phyloP scores from a whole-genome alignment of 1,284 basidiomycete genomes.

The Stereum hirsutum region DNA sequence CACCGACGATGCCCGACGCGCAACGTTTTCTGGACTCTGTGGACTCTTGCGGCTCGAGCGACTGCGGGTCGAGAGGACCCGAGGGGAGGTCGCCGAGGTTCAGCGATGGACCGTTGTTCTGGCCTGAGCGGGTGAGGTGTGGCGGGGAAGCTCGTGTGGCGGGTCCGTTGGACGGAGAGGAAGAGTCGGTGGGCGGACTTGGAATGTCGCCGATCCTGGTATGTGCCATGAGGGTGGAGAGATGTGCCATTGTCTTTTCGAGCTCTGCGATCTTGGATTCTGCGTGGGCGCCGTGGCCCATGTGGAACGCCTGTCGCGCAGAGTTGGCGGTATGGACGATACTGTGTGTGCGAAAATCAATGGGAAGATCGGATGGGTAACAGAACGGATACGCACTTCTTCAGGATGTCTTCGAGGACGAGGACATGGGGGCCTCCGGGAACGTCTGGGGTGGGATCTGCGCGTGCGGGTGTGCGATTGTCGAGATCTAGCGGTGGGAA shows the following conservation, averaged over 20 bases:
- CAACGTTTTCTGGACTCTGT: constrained; percentile 51
- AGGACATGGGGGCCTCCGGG: constrained; percentile 26
- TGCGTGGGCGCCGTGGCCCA: constrained; percentile 35
- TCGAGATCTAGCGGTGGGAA: constrained; percentile 20
- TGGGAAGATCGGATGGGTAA: too few relatives aligned
- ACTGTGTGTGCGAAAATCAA: too few relatives aligned
- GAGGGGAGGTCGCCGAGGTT: constrained; percentile 8
- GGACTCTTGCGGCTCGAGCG: constrained; percentile 16
- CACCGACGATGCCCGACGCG: constrained; percentile 51
- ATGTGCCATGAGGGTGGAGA: constrained; percentile 38
- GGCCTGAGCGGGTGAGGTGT: constrained; percentile 11
- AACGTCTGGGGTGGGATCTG: constrained; percentile 22
- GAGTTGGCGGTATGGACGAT: constrained; percentile 39
- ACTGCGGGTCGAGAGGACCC: constrained; percentile 12
- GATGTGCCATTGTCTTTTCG: constrained; percentile 35
- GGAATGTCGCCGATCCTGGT: constrained; percentile 31
- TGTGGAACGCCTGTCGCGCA: constrained; percentile 36
- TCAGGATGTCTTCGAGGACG: constrained; percentile 29
- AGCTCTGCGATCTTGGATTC: constrained; percentile 36
- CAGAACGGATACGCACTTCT: constrained; percentile 29
- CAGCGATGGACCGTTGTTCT: constrained; percentile 15
- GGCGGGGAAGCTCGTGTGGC: constrained; percentile 10
- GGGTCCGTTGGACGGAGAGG: constrained; percentile 9
- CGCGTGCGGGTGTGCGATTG: constrained; percentile 10
- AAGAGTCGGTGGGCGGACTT: constrained; percentile 13